Base-by-base conservation (phyloP, 2,329 filamentous ascomycete genomes). In the Pseudogymnoascus sp. region DNA sequence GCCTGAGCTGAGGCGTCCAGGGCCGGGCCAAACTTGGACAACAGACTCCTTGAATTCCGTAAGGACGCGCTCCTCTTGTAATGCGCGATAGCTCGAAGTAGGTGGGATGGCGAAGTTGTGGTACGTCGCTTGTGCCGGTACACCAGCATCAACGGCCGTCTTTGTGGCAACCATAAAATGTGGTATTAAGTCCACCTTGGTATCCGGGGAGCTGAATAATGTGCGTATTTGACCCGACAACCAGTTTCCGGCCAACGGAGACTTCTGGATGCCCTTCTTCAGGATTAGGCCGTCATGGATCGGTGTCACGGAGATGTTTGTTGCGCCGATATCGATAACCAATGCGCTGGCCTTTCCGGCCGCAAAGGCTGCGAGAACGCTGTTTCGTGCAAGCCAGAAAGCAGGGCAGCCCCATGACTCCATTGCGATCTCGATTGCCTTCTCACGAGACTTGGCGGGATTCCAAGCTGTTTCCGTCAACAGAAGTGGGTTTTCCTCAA, bases 31-130 rank as follows among this genome's bases (percentile, higher is more conserved):
- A 11, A 93, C 86, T 76, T 97, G 92, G 29, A 97, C 92, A 13
- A 97, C 91, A 15, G 89, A 95, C 77, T 99, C 95, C 78, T 99
- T 99, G 83, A 96, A 99, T 73, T 97, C 92, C 37, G 90, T 92
- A 62, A 99, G 78, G 41, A 96, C 87, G 60, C 93, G 89, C 74
- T 97, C 94, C 78, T 99, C 92, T 75, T 97, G 87, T 66, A 93
- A 87, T 15, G 81, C 79, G 63, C 88, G 86, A 82, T 92, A 97
- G 1, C 89, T 92, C 29, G 84, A 81, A 68, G 77, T 74, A 64
- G 87, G 78, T 68, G 82, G 69, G 72, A 80, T 79, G 71, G 80
- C 74, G 72, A 91, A 96, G 39, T 83, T 83, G 68, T 85, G 87
- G 74, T 90, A 86, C 58, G 82, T 85, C 40, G 87, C 90, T 73